Evolutionary conservation across 1,139 yeast genomes (phyloP).

Genomic region (Saccharomyces pastorianus): DNA sequence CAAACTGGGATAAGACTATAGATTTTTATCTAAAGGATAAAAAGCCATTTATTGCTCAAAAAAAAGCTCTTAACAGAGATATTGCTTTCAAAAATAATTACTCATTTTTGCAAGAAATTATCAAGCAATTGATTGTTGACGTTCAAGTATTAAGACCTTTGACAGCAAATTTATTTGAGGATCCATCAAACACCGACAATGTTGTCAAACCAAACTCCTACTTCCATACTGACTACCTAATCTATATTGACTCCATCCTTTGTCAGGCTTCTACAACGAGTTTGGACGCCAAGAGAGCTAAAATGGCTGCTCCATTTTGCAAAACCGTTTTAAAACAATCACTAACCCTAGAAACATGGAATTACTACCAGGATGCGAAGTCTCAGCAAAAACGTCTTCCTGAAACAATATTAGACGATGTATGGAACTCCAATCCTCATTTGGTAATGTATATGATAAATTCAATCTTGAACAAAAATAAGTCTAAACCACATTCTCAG

Average conservation of each 20-base stretch:
- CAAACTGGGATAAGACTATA: conserved; percentile 17
- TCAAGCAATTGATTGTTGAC: not conserved
- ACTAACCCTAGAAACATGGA: conserved; percentile 13
- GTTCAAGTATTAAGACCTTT: not conserved
- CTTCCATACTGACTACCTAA: conserved; percentile 15
- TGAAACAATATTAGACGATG: conserved; percentile 16
- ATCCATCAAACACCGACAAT: not conserved
- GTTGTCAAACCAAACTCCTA: conserved; percentile 2
- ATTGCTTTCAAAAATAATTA: conserved; percentile 3
- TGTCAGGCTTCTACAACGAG: conserved; percentile 22
- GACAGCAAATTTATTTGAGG: conserved; percentile 3
- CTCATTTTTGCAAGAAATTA: not conserved
- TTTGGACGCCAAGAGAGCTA: conserved; percentile 3
- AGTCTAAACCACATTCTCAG: conserved; percentile 7
- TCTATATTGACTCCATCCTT: conserved; percentile 15
- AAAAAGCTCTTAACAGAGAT: not conserved
- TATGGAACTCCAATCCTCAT: conserved; percentile 27
- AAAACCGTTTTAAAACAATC: conserved; percentile 15
- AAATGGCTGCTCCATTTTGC: conserved; percentile 14
- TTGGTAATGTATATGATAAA: conserved; percentile 19
- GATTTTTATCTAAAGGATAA: conserved; percentile 19
- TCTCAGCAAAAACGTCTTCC: conserved; percentile 11
- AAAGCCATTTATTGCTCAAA: conserved; percentile 5
- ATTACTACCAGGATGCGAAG: not conserved
- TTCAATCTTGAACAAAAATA: conserved; percentile 10